Conservation (phyloP, 768 basidiomycete genomes). For the Neoboletus brunneissimus region DNA sequence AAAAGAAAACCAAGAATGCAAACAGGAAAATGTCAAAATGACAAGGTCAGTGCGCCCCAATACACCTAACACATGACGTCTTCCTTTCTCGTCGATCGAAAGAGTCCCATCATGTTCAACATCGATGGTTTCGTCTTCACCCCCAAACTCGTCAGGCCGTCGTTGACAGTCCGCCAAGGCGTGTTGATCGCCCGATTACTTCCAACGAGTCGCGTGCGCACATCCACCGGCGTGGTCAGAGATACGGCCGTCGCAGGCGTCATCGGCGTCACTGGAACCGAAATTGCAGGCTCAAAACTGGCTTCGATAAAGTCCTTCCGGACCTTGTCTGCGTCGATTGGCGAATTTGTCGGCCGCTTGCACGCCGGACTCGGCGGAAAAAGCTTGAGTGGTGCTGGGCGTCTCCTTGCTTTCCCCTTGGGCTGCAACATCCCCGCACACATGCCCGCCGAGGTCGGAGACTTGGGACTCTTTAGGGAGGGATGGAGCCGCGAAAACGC, state of each 20-base stretch:
- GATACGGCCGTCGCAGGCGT: background rate
- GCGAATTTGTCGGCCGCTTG: slow-evolving; percentile 37
- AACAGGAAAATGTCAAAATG: background rate
- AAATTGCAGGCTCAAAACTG: slow-evolving; percentile 39
- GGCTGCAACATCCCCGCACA: slow-evolving; percentile 4
- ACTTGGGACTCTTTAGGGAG: slow-evolving; percentile 15
- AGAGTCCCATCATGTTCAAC: slow-evolving; percentile 31
- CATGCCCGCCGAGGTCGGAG: slow-evolving; percentile 7
- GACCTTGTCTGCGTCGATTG: slow-evolving; percentile 34
- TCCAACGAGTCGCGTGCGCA: background rate
- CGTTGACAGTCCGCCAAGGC: slow-evolving; percentile 5
- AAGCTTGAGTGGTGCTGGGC: slow-evolving; percentile 44
- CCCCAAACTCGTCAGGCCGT: slow-evolving; percentile 6
- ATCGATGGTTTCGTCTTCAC: slow-evolving; percentile 25
- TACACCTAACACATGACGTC: slow-evolving; percentile 1
- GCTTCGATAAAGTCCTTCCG: slow-evolving; percentile 42
- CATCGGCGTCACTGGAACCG: slow-evolving; percentile 3
- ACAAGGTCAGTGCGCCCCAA: background rate
- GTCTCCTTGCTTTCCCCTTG: slow-evolving; percentile 35
- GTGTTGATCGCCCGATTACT: slow-evolving; percentile 6
- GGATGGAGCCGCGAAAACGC: slow-evolving; percentile 23
- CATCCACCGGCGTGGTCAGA: background rate
- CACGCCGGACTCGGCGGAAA: slow-evolving; percentile 29
- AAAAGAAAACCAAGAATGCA: background rate
- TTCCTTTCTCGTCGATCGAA: slow-evolving; percentile 29